These are phyloP conservation scores for Paramecium sexaurelia DNA, from an alignment of 73 alveolate species.

Conservation along the genomic window DNA sequence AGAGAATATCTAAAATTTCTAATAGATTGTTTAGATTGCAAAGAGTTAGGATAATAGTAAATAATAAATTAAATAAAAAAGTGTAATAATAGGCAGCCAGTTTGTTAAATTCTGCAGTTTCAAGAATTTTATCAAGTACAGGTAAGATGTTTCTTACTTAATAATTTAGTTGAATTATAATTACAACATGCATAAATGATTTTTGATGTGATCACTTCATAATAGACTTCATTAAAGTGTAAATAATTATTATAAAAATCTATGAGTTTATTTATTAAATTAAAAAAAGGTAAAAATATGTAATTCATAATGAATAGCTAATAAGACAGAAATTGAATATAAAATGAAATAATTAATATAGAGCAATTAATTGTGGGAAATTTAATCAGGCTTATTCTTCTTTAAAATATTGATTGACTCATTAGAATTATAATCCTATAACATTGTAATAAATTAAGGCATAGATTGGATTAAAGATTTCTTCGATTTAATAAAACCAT, in stretches of 20 bases:
- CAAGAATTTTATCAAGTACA: not conserved
- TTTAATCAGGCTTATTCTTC: not conserved
- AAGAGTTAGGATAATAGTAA: not conserved
- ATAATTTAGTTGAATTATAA: not conserved
- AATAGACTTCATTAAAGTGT: not conserved
- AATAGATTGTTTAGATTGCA: not conserved
- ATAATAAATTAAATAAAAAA: not conserved
- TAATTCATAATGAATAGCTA: not conserved
- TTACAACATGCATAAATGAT: not conserved
- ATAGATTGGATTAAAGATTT: conserved; percentile 23
- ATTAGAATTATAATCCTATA: not conserved
- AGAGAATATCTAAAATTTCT: not conserved
- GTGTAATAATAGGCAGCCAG: conserved; percentile 7
- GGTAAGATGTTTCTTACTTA: not conserved
- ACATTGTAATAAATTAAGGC: not conserved
- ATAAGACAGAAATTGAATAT: not conserved
- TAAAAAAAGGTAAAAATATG: not conserved
- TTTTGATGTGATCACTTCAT: not conserved
- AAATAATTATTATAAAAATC: not conserved
- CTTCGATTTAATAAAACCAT: not conserved
- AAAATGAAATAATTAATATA: not conserved
- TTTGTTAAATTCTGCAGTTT: not conserved
- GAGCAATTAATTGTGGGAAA: not conserved
- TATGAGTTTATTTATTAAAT: not conserved
- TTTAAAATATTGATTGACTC: not conserved